Base-by-base conservation (phyloP, 2,329 filamentous ascomycete genomes). In the Penicillium glabrum region DNA sequence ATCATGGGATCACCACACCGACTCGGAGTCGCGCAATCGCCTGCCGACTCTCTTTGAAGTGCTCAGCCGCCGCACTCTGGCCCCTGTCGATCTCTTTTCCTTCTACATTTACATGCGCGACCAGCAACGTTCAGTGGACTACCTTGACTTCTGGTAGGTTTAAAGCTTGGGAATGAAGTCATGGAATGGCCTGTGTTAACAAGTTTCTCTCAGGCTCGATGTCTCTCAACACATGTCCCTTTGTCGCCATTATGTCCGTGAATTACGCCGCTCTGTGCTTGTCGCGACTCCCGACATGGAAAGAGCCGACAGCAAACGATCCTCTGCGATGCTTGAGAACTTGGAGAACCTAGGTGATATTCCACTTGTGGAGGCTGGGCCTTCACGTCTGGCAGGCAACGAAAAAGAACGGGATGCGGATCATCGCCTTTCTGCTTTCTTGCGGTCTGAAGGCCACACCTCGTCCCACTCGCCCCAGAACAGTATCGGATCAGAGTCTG, bases 41-140 rank as follows among this genome's bases (percentile, higher is more conserved):
- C 85, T 99, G 57, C 95, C 95, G 46, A 97, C 92, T 1, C 85
- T 99, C 51, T 97, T 96, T 72, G 96, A 99, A 77, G 95, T 99
- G 54, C 81, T 99, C 59, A 96, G 91, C 72, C 87, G 96, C 65
- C 88, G 92, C 62, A 99, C 95, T n/a, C 83, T 96, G 21, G 91
- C 96, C 48, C 95, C 95, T 0, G 93, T 99, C 56, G 96, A 99
- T 71, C 82, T 99, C 11, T 99, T 96, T 76, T 97, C 93, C 2
- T 99, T 99, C 80, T 99, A 99, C 78, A 99, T 99, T 68, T 99
- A 96, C 78, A 99, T 99, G 95, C 87, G 95, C 69, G 96, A 99
- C 75, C 93, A 97, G 77, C 95, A 99, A 76, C 87, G 93, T 73
- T 97, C 93, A 8, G 95, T 99, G 13, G 95, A 99, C 71, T 99